These are phyloP conservation scores for Chlorella variabilis DNA, from an alignment of 163 green algal species.

Conservation along the genomic window DNA sequence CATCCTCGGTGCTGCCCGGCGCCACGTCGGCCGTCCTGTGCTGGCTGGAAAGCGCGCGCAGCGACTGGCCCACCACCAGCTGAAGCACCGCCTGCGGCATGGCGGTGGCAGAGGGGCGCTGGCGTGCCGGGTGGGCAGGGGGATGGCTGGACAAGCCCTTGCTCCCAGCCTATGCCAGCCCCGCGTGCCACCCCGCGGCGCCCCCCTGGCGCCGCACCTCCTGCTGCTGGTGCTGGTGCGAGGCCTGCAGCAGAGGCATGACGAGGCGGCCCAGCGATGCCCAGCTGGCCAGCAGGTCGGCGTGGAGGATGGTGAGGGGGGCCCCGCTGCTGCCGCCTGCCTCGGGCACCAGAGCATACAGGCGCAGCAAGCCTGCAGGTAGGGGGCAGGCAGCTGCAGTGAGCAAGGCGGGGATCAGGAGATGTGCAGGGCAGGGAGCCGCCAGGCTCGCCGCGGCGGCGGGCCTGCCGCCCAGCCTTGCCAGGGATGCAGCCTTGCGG, in stretches of 20 bases:
- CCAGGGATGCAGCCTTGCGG: background rate
- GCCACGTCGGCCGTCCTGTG: background rate
- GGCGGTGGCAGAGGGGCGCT: background rate
- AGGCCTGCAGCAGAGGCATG: slow-evolving; percentile 12
- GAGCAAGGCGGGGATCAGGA: background rate
- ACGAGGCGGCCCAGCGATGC: background rate
- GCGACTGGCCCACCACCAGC: slow-evolving; percentile 12
- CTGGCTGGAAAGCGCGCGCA: background rate
- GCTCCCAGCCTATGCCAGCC: too few relatives aligned
- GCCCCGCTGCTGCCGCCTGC: background rate
- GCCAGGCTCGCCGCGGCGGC: too few relatives aligned
- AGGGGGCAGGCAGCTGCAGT: too few relatives aligned
- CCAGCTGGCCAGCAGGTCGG: slow-evolving; percentile 32
- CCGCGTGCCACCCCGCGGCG: background rate
- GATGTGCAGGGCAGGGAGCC: too few relatives aligned
- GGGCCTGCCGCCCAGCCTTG: too few relatives aligned
- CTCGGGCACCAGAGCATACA: background rate
- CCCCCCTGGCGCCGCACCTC: background rate
- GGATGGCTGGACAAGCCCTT: too few relatives aligned
- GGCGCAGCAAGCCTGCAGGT: slow-evolving; percentile 17
- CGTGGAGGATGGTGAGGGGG: slow-evolving; percentile 24
- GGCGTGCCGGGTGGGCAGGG: background rate
- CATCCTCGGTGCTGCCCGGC: background rate
- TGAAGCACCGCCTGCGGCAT: slow-evolving; percentile 14
- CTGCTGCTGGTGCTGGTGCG: slow-evolving; percentile 12